Percentiles rank a stretch among this genome's conserved stretches.
phyloP scores from a whole-genome alignment of 1,139 yeast genomes.

The Candida frijolesensis region DNA sequence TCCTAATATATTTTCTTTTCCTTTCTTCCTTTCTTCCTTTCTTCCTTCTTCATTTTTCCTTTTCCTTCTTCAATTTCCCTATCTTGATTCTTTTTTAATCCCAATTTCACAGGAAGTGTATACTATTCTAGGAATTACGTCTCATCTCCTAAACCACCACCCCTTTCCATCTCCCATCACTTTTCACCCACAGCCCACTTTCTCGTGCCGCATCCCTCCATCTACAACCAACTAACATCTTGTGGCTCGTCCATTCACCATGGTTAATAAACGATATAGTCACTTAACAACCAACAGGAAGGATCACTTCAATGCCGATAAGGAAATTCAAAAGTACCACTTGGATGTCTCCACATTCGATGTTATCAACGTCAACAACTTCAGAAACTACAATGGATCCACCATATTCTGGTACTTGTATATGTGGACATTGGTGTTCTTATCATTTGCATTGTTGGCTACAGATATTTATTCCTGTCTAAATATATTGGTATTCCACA shows the following conservation, averaged over 20 bases:
- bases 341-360: slow-evolving; percentile 48
- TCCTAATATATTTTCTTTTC: too few species aligned
- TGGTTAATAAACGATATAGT: slow-evolving; percentile 3
- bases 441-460: slow-evolving; percentile 62
- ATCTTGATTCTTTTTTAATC: too few species aligned
- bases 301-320: slow-evolving; percentile 23
- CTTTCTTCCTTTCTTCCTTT: too few species aligned
- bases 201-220: background rate
- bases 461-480: slow-evolving; percentile 83
- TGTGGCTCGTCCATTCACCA: background rate
- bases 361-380: slow-evolving; percentile 43
- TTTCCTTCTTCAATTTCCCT: too few species aligned
- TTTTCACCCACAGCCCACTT: background rate
- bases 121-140: too few species aligned
- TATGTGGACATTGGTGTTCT: slow-evolving; percentile 51
- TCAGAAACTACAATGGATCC: slow-evolving; percentile 54
- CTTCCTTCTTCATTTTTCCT: too few species aligned
- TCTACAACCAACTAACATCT: background rate
- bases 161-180: too few species aligned
- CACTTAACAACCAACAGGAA: background rate
- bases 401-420: slow-evolving; percentile 57
- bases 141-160: too few species aligned
- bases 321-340: slow-evolving; percentile 34
- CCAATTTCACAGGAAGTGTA: too few species aligned
- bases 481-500: slow-evolving; percentile 70